Conservation (phyloP, 176 grass and related monocot species). For the Rhynchospora tenuis region DNA sequence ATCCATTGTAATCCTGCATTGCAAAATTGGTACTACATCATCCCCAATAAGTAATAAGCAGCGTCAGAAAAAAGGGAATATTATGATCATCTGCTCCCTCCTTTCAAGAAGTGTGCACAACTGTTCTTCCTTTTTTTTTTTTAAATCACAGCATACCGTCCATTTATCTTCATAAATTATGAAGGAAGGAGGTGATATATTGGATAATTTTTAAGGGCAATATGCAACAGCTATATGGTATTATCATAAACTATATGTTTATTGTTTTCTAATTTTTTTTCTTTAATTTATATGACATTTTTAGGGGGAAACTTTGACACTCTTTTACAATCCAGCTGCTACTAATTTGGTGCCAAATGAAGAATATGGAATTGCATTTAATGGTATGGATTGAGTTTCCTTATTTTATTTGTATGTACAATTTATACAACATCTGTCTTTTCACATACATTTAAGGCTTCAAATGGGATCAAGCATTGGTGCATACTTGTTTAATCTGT, state of each 20-base stretch:
- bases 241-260: background rate
- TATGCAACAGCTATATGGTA: background rate
- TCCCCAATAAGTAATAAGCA: background rate
- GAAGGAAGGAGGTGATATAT: background rate
- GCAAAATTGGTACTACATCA: background rate
- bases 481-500: background rate
- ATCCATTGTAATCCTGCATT: background rate
- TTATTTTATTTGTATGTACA: background rate
- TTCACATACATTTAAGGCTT: background rate
- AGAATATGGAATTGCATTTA: constrained; percentile 78
- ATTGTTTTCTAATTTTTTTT: background rate
- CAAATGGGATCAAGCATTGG: background rate
- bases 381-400: constrained; percentile 28
- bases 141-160: background rate
- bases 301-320: constrained; percentile 67
- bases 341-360: constrained; percentile 46
- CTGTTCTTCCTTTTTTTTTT: background rate
- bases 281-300: background rate
- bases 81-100: background rate
- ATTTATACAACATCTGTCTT: background rate
- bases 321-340: constrained; percentile 86
- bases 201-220: background rate
- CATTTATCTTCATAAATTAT: background rate
- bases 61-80: background rate
- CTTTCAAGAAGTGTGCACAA: background rate